These are phyloP conservation scores for Bruguiera gymnorhiza DNA, from an alignment of 345 rosid species.

Conservation along the genomic window DNA sequence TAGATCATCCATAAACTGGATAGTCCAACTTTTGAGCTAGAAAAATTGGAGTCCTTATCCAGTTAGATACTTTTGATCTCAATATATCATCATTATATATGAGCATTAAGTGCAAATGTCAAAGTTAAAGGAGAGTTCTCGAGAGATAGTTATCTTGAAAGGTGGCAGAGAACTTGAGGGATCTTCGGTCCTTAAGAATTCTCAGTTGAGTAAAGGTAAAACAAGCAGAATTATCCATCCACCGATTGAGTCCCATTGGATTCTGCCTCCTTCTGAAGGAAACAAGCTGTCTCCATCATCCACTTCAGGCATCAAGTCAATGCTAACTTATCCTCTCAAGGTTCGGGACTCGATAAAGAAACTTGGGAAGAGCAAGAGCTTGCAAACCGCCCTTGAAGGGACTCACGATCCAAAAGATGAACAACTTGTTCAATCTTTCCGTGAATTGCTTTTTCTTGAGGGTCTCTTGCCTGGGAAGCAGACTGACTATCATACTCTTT, in stretches of 20 bases:
- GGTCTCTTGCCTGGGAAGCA: conserved; percentile 37
- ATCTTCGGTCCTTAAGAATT: conserved; percentile 3
- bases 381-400: conserved; percentile 38
- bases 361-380: conserved; percentile 40
- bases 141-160: conserved; percentile 32
- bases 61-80: neutral
- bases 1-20: neutral
- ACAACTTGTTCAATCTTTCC: conserved; percentile 41
- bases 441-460: conserved; percentile 43
- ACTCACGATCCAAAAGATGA: conserved; percentile 45
- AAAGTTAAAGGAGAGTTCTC: conserved; percentile 16
- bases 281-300: conserved; percentile 19
- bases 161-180: conserved; percentile 26
- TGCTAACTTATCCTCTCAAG: conserved; percentile 29
- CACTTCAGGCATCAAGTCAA: conserved; percentile 31
- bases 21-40: neutral
- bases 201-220: conserved; percentile 8
- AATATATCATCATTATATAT: neutral
- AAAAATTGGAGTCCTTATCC: neutral
- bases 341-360: conserved; percentile 40
- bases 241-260: conserved; percentile 36
- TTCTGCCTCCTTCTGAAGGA: conserved; percentile 23
- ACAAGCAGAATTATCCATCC: conserved; percentile 27
- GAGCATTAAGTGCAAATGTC: conserved; percentile 13
- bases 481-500: conserved; percentile 52